Evolutionary conservation across 2,329 filamentous ascomycete species (phyloP), one percentile per base, ranked within the genome.

Genomic region (Geosmithia flava): DNA sequence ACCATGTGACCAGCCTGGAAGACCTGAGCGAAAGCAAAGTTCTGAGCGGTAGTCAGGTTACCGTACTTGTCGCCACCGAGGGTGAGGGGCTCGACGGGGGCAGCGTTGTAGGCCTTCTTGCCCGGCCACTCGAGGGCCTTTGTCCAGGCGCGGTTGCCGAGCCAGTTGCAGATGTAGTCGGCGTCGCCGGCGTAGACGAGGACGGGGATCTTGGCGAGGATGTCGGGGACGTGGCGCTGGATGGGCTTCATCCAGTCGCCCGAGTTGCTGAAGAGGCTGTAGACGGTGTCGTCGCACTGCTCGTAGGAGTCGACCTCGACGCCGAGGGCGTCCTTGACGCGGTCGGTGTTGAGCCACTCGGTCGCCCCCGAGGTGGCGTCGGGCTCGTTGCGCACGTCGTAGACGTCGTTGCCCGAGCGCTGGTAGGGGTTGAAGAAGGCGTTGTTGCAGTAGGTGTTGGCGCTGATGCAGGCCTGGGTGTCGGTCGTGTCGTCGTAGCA

Each of bases 161-260:
- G 86, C 90, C 91, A 96, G 80, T 97, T 96, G 84, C 88, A 82
- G 67, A 93, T 94, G 70, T 83, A 91, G 68, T 93, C 87, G 48
- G 86, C 86, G 59, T 91, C 86, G 61, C 87, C 87, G 51, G 86
- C 93, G 60, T 97, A 98, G 74, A 98, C 83, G 52, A 97, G 78
- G 49, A 97, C 87, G 37, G 91, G 91, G 52, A 98, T 94, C 75
- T 97, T 69, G 69, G 93, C 81, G 52, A 98, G 79, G 48, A 98
- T 72, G 48, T 78, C 78, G 41, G 91, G 91, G 7, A 97, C 85
- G 29, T 96, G 76, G 52, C 83, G 85, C 75, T 95, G 88, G 81
- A 86, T 97, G 46, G 93, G 93, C 77, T 95, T 85, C 86, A 96
- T 96, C 93, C 93, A 98, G 70, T 98, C 93, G 62, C 93, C 93